phyloP scores from a whole-genome alignment of 2,329 filamentous ascomycete genomes.

The Rhexocercosporidium sp. region DNA sequence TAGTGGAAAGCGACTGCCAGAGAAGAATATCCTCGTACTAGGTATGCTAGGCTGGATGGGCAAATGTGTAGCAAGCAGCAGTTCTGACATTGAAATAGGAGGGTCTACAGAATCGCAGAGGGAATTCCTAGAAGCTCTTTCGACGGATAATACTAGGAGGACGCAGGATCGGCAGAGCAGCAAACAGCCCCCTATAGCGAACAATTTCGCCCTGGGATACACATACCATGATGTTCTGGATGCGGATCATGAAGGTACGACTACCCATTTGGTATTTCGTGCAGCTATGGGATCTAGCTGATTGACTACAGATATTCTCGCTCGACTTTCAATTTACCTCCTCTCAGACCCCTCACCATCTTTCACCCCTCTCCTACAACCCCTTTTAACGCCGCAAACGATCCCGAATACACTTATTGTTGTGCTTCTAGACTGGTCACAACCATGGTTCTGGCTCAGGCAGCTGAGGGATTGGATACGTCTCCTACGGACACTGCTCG shows the following conservation, averaged over 20 bases:
- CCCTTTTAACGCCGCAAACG: conserved; percentile 81
- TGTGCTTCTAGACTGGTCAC: conserved; percentile 92
- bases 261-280: conserved; percentile 13
- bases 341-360: conserved; percentile 83
- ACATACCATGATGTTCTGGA: conserved; percentile 95
- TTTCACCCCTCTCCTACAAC: conserved; percentile 82
- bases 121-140: conserved; percentile 74
- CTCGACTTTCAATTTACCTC: conserved; percentile 86
- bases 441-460: conserved; percentile 90
- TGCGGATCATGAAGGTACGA: conserved; percentile 87
- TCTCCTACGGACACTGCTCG: conserved; percentile 77
- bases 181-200: conserved; percentile 80
- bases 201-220: conserved; percentile 90
- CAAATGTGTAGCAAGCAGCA: conserved; percentile 7
- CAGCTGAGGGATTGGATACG: conserved; percentile 90
- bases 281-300: conserved; percentile 17
- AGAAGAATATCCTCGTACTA: conserved; percentile 88
- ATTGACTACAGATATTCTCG: conserved; percentile 74
- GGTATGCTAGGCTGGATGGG: conserved; percentile 56
- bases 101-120: conserved; percentile 82
- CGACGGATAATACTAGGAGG: conserved; percentile 47
- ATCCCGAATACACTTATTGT: conserved; percentile 88
- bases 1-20: conserved; percentile 85
- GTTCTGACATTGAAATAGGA: conserved; percentile 55
- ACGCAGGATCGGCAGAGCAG: conserved; percentile 57